Base-by-base conservation (phyloP, 139 green algal species). In the Coelastrella sp. region DNA sequence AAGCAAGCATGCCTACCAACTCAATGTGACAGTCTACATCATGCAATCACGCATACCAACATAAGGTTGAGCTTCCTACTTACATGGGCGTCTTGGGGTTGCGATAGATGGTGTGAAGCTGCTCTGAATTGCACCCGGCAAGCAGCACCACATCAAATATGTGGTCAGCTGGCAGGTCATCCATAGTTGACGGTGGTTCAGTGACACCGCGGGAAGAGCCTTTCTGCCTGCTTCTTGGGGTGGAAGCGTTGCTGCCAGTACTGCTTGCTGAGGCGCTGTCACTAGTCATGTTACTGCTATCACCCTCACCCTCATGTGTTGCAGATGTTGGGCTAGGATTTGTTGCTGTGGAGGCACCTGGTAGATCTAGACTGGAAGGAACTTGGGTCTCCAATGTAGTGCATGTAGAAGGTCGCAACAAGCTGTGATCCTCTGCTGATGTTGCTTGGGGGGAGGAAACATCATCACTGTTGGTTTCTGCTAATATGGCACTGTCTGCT, bases 131-230 rank as follows among this genome's bases (percentile, higher is more conserved):
- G 63, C 65, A 79, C 63, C 82, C 82, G 6, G 24, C 59, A 10
- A 87, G 24, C 15, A 78, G 27, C 63, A 87, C 65, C 24, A 63
- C 82, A 27, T 87, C 82, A 68, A 87, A 27, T 6, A 79, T 35
- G 35, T 87, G 82, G 24, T 25, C 12, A 7, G 81, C 81, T 24
- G 81, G 81, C 22, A 75, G 59, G 6, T 25, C 56, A 59, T 73
- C 56, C 78, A 24, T 49, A 25, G 6, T 27, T 60, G 24, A 25
- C 60, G 75, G 25, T 82, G 75, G 9, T 35, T 82, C 15, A 12
- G 24, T 27, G 17, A 22, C 79, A 59, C 20, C 58, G 8, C 58
- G 72, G 79, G 17, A 49, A 49, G 35, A 49, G 35, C 35, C 35
- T 49, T 49, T 3, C 35, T 49, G 35, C 35, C 35, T 66, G 56